A percentile compares a stretch with the other conserved stretches of the same genome.
Evolutionary conservation across 1,284 basidiomycete genomes (phyloP).

Genomic region (Trichosporon faecale): DNA sequence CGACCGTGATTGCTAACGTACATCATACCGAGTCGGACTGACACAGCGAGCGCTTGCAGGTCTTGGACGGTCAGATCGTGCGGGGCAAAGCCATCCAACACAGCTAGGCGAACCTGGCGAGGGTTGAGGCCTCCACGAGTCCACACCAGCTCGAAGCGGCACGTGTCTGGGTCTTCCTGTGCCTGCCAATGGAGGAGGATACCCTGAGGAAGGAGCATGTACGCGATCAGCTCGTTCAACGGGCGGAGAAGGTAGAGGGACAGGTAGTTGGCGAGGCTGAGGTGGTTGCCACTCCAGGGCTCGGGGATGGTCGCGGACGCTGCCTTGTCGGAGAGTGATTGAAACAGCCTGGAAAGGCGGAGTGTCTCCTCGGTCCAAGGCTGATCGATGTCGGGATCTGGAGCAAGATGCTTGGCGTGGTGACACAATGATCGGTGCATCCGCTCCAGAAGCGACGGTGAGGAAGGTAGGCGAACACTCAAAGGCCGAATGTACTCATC

Average conservation of each 20-base stretch:
- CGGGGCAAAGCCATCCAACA: background rate
- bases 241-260: slow-evolving; percentile 19
- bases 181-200: slow-evolving; percentile 17
- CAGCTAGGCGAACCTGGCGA: background rate
- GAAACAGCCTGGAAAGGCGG: background rate
- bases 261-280: slow-evolving; percentile 6
- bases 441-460: background rate
- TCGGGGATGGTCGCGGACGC: background rate
- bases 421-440: background rate
- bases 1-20: background rate
- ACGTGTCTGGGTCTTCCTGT: background rate
- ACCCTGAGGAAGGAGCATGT: slow-evolving; percentile 17
- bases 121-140: background rate
- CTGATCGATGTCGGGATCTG: background rate
- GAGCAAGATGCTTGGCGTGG: background rate
- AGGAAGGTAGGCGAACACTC: background rate
- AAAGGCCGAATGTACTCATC: background rate
- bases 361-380: background rate
- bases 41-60: slow-evolving; percentile 1
- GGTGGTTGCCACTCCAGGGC: background rate
- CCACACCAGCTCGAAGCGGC: slow-evolving; percentile 16
- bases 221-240: slow-evolving; percentile 19
- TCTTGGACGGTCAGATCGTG: background rate
- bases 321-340: background rate
- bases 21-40: background rate